These are phyloP conservation scores for Camellia granthamiana DNA, from an alignment of 148 eudicot genomes.

Conservation along the genomic window DNA sequence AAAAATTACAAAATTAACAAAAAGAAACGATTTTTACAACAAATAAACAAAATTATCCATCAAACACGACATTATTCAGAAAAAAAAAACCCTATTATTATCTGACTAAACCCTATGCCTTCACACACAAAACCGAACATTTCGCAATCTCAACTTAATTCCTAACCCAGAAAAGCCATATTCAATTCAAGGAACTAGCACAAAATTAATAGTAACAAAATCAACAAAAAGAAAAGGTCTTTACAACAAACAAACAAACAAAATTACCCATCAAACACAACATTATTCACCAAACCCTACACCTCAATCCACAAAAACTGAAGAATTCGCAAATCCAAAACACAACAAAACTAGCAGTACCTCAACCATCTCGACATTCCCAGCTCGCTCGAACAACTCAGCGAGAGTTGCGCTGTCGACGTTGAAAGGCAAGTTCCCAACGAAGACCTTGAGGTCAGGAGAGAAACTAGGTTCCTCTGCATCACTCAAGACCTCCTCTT, in stretches of 20 bases:
- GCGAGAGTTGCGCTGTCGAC: constrained; percentile 81
- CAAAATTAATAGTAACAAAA: not conserved
- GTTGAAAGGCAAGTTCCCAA: constrained; percentile 80
- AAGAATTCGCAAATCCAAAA: not conserved
- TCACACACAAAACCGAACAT: not conserved
- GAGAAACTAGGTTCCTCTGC: constrained; percentile 42
- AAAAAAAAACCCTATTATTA: not conserved
- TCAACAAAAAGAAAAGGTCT: no score
- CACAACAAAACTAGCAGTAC: constrained; percentile 26
- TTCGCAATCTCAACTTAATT: not conserved
- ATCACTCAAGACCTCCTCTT: constrained; percentile 33
- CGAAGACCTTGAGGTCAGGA: constrained; percentile 71
- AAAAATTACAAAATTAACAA: not conserved
- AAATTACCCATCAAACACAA: not conserved
- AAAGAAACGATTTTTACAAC: not conserved
- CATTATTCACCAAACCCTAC: not conserved
- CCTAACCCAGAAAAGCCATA: not conserved
- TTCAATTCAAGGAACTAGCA: not conserved
- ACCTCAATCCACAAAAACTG: not conserved
- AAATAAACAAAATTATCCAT: not conserved
- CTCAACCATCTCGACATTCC: constrained; percentile 88
- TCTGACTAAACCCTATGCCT: not conserved
- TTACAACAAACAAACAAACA: not conserved
- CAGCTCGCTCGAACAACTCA: constrained; percentile 61
- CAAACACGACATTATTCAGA: not conserved